Evolutionary conservation across 2,329 filamentous ascomycete genomes (phyloP), one percentile per base, ranked within the genome.

Genomic region (Gaeumannomyces tritici): DNA sequence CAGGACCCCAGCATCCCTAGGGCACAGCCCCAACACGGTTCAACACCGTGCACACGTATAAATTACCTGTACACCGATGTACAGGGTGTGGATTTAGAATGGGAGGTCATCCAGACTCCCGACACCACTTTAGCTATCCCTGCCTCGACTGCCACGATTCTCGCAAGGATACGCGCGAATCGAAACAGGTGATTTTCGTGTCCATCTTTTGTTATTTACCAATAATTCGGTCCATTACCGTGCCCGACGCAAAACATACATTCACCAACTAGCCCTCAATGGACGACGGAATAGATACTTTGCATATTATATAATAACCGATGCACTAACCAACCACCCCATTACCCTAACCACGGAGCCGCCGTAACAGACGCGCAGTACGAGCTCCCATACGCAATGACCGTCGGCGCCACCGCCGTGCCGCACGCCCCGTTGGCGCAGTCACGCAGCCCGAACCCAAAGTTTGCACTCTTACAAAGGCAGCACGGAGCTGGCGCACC

Each of bases 401-500:
- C 29, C 29, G 54, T 61, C 26, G 27, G 24, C 12, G 27, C 60
- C 24, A 61, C 21, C 24, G 6, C 54, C 60, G 51, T 35, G 26
- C 54, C 54, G 33, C 60, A 61, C 28, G 60, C 51, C 24, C 54
- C 51, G 21, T 57, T 61, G 31, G 60, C 29, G 29, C 54, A 62
- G 33, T 62, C 33, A n/a, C 55, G 29, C n/a, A 62, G 61, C 21
- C 61, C 55, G 55, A 15, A 47, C 13, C 61, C 55, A 24, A 62
- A 62, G 55, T 51, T 58, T 29, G 26, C 21, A 33, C 55, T 58
- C 21, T 35, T 57, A 26, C 55, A 62, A 9, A 62, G 33, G 33
- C 61, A 62, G 55, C 29, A 29, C 21, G 33, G 55, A 24, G 61
- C 8, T 33, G 47, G 58, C 27, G 57, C 58, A 63, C 13, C 62